Evolutionary conservation across 148 eudicot species (phyloP).

Genomic region (Rheum nobile): DNA sequence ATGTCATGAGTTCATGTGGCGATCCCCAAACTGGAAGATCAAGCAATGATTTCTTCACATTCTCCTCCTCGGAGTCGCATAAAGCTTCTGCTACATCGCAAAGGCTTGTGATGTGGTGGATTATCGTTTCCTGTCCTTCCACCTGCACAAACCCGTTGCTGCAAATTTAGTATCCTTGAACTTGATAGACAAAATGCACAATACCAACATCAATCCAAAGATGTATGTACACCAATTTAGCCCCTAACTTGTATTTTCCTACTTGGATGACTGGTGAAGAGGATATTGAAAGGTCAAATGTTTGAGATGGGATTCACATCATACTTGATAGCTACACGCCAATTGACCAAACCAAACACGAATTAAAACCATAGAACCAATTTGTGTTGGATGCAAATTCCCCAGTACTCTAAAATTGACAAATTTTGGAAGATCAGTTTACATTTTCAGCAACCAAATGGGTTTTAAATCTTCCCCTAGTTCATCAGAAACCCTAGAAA

Average conservation of each 20-base stretch:
- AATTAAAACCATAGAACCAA: not conserved
- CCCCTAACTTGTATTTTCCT: not conserved
- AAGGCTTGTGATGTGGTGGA: slow-evolving; percentile 32
- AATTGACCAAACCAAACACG: too few species aligned
- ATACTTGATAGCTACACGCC: not conserved
- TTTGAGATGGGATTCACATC: not conserved
- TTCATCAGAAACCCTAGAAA: not conserved
- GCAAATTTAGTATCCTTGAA: too few species aligned
- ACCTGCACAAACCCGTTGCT: slow-evolving; percentile 22
- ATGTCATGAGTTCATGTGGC: not conserved
- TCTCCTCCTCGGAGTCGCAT: slow-evolving; percentile 42
- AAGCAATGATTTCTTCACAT: slow-evolving; percentile 16
- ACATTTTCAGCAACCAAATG: not conserved
- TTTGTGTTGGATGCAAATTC: not conserved
- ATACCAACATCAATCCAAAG: not conserved
- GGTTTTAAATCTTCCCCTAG: too few species aligned
- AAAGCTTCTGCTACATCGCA: slow-evolving; percentile 60
- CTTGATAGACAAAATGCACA: not conserved
- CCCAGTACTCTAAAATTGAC: not conserved
- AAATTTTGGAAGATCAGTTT: not conserved
- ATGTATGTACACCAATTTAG: not conserved
- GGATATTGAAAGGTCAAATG: too few species aligned
- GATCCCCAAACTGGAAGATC: slow-evolving; percentile 1
- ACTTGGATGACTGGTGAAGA: not conserved
- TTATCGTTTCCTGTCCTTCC: slow-evolving; percentile 53